Evolutionary conservation across 2,329 filamentous ascomycete species (phyloP), one percentile per base, ranked within the genome.

Genomic region (Stagonosporopsis chrysanthemi): DNA sequence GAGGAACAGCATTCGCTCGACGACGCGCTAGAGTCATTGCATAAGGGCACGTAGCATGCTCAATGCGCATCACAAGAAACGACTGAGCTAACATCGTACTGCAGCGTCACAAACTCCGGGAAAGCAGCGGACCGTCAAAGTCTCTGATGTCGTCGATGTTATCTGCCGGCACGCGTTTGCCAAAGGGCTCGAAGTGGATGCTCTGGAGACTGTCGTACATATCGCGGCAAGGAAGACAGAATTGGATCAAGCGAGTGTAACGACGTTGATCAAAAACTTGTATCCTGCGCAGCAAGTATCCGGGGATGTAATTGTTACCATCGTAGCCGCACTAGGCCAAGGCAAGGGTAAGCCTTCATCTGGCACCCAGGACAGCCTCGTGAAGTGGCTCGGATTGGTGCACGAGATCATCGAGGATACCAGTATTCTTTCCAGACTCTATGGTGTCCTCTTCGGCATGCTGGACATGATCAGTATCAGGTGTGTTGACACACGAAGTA

Each of bases 351-450:
- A 93, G 73, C 89, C 91, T 14, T 86, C 88, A 14, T 81, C 90
- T 41, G 81, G 83, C 41, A 85, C 90, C 0, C 91, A 96, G 76
- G 84, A 84, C 24, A 80, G 87, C 39, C 80, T 96, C 47, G 77
- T 96, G 60, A 88, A 86, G 76, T 96, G 92, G 92, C 80, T 96
- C 46, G 83, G 92, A 54, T 86, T 91, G 77, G 84, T 91, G 3
- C 88, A 93, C 69, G 88, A 92, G 65, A 79, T 88, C 42, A 76
- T 95, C 19, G 86, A 90, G 51, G 84, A 86, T 38, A 82, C 84
- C 42, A 79, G 78, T 6, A 78, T 88, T 8, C 76, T 96, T 45
- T 87, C 87, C 5, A 87, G 86, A 60, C 79, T 89, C 1, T 96
- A 96, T 68, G 82, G 86, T 0, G 85, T 94, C 17, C 76, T 96